Percentiles rank a stretch among this genome's conserved stretches.
Evolutionary conservation across 106 monocot species (phyloP).

Genomic region (Apostasia shenzhenica): DNA sequence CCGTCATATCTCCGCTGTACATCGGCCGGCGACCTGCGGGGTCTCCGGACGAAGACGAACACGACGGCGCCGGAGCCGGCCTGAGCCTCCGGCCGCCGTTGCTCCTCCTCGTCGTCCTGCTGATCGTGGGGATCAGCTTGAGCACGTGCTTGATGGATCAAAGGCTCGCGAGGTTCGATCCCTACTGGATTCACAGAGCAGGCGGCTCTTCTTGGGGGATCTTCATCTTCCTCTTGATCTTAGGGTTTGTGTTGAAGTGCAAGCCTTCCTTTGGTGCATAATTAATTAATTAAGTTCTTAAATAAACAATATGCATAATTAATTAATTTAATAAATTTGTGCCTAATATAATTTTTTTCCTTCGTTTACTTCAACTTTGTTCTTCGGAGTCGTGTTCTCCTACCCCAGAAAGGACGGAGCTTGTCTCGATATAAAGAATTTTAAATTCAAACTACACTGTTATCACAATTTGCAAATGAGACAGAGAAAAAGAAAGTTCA

Average conservation of each 20-base stretch:
- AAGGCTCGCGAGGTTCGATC: conserved; percentile 60
- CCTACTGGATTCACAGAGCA: conserved; percentile 85
- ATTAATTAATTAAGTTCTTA: not conserved
- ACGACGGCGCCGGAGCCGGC: not conserved
- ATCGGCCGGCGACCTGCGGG: conserved; percentile 32
- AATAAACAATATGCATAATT: too few species aligned
- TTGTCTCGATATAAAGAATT: too few species aligned
- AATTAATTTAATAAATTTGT: too few species aligned
- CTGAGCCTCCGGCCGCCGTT: conserved; percentile 7
- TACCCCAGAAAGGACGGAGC: too few species aligned
- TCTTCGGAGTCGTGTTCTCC: too few species aligned
- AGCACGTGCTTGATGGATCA: conserved; percentile 39
- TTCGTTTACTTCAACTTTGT: too few species aligned
- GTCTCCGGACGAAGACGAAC: conserved; percentile 17
- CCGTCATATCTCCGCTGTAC: conserved; percentile 72
- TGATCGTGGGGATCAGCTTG: conserved; percentile 43
- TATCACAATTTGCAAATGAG: too few species aligned
- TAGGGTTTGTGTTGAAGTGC: conserved; percentile 61
- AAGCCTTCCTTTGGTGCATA: conserved; percentile 24
- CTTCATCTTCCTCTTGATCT: conserved; percentile 38
- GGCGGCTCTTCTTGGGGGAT: conserved; percentile 82
- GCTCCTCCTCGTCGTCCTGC: conserved; percentile 25
- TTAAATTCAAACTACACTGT: too few species aligned
- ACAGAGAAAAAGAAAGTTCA: too few species aligned
- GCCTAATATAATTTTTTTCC: too few species aligned